These are phyloP conservation scores for Apostasia ramifera DNA, from an alignment of 106 monocot species.

Conservation along the genomic window DNA sequence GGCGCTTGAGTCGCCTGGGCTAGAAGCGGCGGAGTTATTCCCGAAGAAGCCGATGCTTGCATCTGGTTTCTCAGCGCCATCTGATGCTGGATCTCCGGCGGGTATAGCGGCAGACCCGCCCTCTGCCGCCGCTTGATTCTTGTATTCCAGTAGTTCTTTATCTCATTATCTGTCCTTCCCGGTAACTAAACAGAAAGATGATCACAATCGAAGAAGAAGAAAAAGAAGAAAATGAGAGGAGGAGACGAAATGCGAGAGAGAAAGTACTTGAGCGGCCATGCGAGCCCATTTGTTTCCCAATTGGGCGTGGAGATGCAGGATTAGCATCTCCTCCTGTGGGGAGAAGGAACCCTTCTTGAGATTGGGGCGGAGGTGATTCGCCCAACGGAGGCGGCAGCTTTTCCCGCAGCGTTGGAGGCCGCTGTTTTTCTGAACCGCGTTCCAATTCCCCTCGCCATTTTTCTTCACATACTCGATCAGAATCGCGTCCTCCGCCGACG, in stretches of 20 bases:
- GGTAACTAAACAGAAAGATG: constrained; percentile 26
- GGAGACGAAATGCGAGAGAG: not conserved
- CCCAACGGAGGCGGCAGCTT: constrained; percentile 73
- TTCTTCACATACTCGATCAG: constrained; percentile 40
- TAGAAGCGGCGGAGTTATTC: not conserved
- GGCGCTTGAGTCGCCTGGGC: not conserved
- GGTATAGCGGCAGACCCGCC: constrained; percentile 44
- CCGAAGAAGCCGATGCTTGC: not conserved
- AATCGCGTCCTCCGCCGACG: constrained; percentile 35
- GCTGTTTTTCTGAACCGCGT: constrained; percentile 50
- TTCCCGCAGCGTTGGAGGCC: constrained; percentile 64
- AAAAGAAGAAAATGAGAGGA: not conserved
- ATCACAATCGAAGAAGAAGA: not conserved
- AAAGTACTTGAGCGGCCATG: constrained; percentile 48
- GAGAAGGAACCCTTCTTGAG: constrained; percentile 68
- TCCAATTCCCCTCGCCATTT: constrained; percentile 71
- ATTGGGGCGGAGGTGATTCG: constrained; percentile 61
- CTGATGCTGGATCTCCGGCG: constrained; percentile 20
- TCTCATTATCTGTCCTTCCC: constrained; percentile 76
- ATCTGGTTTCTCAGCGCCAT: not conserved
- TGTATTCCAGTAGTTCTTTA: constrained; percentile 82
- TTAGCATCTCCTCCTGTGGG: constrained; percentile 57
- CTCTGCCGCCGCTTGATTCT: constrained; percentile 49
- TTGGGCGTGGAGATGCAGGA: constrained; percentile 56
- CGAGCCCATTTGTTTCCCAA: constrained; percentile 82